These are phyloP conservation scores for Puccinia horiana DNA, from an alignment of 1,284 basidiomycete genomes.

Conservation along the genomic window DNA sequence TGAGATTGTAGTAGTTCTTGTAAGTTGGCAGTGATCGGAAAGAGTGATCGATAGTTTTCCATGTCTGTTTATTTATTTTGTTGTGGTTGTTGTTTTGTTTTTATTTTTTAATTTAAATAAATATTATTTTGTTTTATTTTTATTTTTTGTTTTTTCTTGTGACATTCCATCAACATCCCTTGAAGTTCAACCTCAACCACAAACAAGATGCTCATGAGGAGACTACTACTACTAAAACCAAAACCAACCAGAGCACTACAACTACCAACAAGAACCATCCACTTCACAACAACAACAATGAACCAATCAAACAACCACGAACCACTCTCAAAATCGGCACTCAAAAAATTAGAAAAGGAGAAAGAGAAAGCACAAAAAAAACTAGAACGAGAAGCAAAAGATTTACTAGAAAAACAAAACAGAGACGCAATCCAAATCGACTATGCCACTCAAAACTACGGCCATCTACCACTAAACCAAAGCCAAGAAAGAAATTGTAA, in stretches of 20 bases:
- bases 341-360: slow-evolving; percentile 48
- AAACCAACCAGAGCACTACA: background rate
- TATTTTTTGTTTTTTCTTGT: background rate
- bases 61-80: too few species aligned
- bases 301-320: background rate
- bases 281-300: background rate
- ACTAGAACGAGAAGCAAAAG: slow-evolving; percentile 27
- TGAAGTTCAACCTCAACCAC: background rate
- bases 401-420: slow-evolving; percentile 6
- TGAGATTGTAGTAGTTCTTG: slow-evolving; percentile 12
- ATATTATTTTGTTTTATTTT: too few species aligned
- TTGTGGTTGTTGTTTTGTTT: background rate
- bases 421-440: slow-evolving; percentile 61
- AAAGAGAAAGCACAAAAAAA: slow-evolving; percentile 33
- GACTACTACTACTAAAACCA: background rate
- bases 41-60: background rate
- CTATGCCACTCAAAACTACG: slow-evolving; percentile 82
- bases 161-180: background rate
- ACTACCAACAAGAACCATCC: background rate
- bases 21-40: slow-evolving; percentile 5
- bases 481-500: slow-evolving; percentile 69
- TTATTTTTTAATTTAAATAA: too few species aligned
- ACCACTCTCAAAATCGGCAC: slow-evolving; percentile 47
- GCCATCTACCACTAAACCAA: slow-evolving; percentile 85
- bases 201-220: background rate